These are phyloP conservation scores for Neotropicomus parvogracilis DNA, from an alignment of 1,284 basidiomycete species.

Conservation along the genomic window DNA sequence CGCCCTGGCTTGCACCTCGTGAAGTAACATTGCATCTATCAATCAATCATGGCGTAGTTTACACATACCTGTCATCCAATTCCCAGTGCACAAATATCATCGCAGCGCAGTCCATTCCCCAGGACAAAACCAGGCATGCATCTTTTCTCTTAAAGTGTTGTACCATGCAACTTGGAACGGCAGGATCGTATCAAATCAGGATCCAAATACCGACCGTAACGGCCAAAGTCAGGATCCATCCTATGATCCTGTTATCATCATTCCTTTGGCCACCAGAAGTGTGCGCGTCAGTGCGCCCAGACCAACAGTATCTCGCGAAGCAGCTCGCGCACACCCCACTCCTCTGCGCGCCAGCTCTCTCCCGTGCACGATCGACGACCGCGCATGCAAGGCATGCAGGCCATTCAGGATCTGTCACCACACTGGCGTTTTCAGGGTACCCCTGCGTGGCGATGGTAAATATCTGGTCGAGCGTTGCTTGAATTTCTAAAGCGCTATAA, in stretches of 20 bases:
- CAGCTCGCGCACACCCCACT: constrained; percentile 40
- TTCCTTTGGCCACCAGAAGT: neutral
- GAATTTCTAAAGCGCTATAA: constrained; percentile 33
- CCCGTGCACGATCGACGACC: constrained; percentile 40
- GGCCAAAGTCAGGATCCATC: constrained; percentile 8
- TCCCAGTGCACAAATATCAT: constrained; percentile 5
- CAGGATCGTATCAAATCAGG: constrained; percentile 19
- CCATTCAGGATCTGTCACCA: constrained; percentile 38
- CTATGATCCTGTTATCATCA: neutral
- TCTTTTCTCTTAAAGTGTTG: too few species aligned
- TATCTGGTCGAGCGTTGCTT: constrained; percentile 42
- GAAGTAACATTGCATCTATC: too few species aligned
- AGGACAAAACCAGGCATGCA: too few species aligned
- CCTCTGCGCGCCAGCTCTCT: constrained; percentile 26
- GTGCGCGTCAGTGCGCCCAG: constrained; percentile 8
- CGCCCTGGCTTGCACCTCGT: constrained; percentile 4
- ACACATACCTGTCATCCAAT: constrained; percentile 9
- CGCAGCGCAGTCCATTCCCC: too few species aligned
- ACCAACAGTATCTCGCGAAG: constrained; percentile 42
- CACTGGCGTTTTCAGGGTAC: constrained; percentile 17
- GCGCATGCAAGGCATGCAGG: constrained; percentile 44
- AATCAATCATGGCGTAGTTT: constrained; percentile 18
- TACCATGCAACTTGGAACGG: constrained; percentile 3
- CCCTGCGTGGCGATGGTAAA: constrained; percentile 43
- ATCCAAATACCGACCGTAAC: constrained; percentile 10